Evolutionary conservation across 306 rosid genomes (phyloP), one percentile per base, ranked within the genome.

Genomic region (Quercus parvula): DNA sequence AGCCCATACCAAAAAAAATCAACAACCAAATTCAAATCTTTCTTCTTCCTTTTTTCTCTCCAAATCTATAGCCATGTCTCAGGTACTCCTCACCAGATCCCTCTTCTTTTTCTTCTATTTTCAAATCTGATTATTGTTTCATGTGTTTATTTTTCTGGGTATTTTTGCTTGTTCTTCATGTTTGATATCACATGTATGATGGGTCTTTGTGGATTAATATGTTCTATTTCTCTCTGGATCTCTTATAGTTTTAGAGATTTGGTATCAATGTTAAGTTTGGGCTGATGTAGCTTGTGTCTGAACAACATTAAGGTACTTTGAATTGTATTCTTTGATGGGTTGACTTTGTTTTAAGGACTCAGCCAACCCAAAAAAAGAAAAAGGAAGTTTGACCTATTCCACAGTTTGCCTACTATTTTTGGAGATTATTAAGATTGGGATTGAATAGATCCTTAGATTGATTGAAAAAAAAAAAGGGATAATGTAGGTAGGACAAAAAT

Each of bases 41-140:
- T 66, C 25, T 18, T 18, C 12, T 2, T 13, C 2, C 2, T 61
- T 4, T 10, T 18, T 54, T 5, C 5, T 28, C 35, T 74, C 56
- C 55, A 33, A 28, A 15, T 4, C 67, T 49, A 38, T 33, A 80
- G 74, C 78, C 78, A 80, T 80, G 83, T 64, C 83, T 73, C 83
- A 80, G 83, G 83, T 80, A 78, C 15, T 10, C 18, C 66, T 41
- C 24, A 28, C 5, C 25, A 58, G 31, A 18, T 8, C 41, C 31
- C 73, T 28, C 8, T 28, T 3, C 20, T 0, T 0, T 3, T 25
- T 30, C 46, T 41, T 41, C 46, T 41, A 0, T 41, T 41, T 41
- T 4, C 33, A 54, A 73, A 6, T 27, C 20, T 30, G 44, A 49
- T 12, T 49, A 15, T 15, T 11, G 1, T 14, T 76, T 11, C 9